Percentiles rank a stretch among this genome's conserved stretches.
These are phyloP conservation scores for Trichoderma harzianum DNA, from an alignment of 2,329 filamentous ascomycete species.

Conservation along the genomic window DNA sequence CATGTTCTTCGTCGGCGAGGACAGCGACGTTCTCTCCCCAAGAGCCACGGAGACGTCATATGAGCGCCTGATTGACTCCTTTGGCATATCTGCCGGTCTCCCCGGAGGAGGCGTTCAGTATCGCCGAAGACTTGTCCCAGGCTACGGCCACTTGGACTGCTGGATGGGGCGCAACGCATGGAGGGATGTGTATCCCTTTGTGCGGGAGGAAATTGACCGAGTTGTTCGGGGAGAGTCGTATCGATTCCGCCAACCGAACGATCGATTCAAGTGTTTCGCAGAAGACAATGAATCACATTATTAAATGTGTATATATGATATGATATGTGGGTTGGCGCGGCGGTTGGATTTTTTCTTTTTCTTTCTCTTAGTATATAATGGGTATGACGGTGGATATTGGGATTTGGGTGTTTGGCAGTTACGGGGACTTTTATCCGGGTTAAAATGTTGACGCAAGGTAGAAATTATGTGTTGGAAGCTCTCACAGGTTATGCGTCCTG, in stretches of 20 bases:
- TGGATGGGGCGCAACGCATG: slow-evolving; percentile 60
- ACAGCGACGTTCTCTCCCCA: slow-evolving; percentile 55
- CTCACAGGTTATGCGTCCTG: not conserved
- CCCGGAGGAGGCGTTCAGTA: slow-evolving; percentile 41
- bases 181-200: slow-evolving; percentile 57
- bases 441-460: not conserved
- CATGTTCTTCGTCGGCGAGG: slow-evolving; percentile 52
- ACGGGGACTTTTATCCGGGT: not conserved
- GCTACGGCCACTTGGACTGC: slow-evolving; percentile 59
- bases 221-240: slow-evolving; percentile 32
- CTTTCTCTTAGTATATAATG: not conserved
- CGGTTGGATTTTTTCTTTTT: not conserved
- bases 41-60: slow-evolving; percentile 53
- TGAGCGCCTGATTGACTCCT: slow-evolving; percentile 49
- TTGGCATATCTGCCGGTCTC: slow-evolving; percentile 38
- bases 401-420: not conserved
- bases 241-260: slow-evolving; percentile 11
- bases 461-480: not conserved
- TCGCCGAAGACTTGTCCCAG: slow-evolving; percentile 49
- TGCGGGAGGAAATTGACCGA: slow-evolving; percentile 53
- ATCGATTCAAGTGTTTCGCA: slow-evolving; percentile 4
- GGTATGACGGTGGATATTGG: not conserved
- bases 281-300: slow-evolving; percentile 31
- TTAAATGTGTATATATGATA: slow-evolving; percentile 31
- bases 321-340: not conserved